phyloP scores from a whole-genome alignment of 2,329 filamentous ascomycete genomes.

The Mollisia scopiformis region DNA sequence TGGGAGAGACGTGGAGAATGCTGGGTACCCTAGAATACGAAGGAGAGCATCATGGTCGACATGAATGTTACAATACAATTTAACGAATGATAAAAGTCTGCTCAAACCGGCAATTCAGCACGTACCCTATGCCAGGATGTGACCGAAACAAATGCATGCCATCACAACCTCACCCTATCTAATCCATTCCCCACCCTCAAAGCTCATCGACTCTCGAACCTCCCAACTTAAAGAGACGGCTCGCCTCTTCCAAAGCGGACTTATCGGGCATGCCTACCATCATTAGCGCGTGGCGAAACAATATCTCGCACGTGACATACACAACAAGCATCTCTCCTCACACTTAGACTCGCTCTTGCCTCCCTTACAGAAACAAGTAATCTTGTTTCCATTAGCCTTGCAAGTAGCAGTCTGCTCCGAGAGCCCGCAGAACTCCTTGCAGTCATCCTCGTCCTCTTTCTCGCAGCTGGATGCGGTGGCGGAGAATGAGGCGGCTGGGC shows the following conservation, averaged over 20 bases:
- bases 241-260: constrained; percentile 20
- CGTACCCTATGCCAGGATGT: too few relatives aligned
- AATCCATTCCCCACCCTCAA: constrained; percentile 4
- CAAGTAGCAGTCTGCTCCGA: constrained; percentile 21
- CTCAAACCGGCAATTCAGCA: too few relatives aligned
- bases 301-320: constrained; percentile 21
- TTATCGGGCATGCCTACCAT: constrained; percentile 24
- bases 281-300: background rate
- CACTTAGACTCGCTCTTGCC: constrained; percentile 25
- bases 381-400: constrained; percentile 20
- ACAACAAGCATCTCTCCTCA: constrained; percentile 26
- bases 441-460: constrained; percentile 21
- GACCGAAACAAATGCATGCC: constrained; percentile 1
- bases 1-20: too few relatives aligned
- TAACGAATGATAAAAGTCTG: too few relatives aligned
- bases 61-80: too few relatives aligned
- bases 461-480: constrained; percentile 16
- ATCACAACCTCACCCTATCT: constrained; percentile 2
- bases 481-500: constrained; percentile 12
- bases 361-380: constrained; percentile 25
- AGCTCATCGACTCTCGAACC: constrained; percentile 17
- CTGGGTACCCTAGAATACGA: too few relatives aligned
- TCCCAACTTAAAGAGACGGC: constrained; percentile 16
- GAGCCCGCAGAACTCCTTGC: constrained; percentile 24
- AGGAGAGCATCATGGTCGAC: too few relatives aligned